These are phyloP conservation scores for Houttuynia cordata DNA, from an alignment of 164 flowering plant species.

Conservation along the genomic window DNA sequence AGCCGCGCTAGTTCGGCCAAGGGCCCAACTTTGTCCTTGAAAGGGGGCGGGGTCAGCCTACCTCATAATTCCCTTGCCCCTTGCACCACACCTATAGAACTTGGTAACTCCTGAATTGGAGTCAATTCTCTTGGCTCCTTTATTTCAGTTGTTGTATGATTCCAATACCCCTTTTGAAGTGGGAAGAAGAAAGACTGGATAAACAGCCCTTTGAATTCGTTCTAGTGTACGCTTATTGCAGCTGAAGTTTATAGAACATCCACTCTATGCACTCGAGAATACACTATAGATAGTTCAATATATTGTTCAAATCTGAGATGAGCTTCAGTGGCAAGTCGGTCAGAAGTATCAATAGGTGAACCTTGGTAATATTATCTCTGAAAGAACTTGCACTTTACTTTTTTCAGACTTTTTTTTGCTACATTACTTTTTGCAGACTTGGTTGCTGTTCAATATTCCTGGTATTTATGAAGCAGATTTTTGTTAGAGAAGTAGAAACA, in stretches of 20 bases:
- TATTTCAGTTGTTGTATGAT: not conserved
- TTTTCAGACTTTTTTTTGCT: too few relatives aligned
- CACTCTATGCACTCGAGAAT: not conserved
- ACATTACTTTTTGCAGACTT: too few relatives aligned
- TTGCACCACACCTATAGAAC: constrained; percentile 29
- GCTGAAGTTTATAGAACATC: too few relatives aligned
- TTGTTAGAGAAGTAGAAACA: too few relatives aligned
- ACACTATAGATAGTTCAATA: not conserved
- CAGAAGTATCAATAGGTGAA: too few relatives aligned
- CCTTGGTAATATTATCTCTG: too few relatives aligned
- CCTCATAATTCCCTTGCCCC: constrained; percentile 41
- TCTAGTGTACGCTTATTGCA: not conserved
- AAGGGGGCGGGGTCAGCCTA: constrained; percentile 39
- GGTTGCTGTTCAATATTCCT: too few relatives aligned
- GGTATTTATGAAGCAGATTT: too few relatives aligned
- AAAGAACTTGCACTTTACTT: too few relatives aligned
- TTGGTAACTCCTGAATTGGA: constrained; percentile 18
- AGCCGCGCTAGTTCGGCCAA: constrained; percentile 35
- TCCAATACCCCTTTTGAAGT: not conserved
- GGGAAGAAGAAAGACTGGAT: not conserved
- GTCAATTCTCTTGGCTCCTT: constrained; percentile 15
- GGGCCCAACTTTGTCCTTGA: constrained; percentile 30
- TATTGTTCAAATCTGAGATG: not conserved
- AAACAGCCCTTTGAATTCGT: not conserved
- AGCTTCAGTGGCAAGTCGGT: too few relatives aligned